Evolutionary conservation across 2,329 filamentous ascomycete species (phyloP).

Genomic region (Penicillium aurantiogriseum): DNA sequence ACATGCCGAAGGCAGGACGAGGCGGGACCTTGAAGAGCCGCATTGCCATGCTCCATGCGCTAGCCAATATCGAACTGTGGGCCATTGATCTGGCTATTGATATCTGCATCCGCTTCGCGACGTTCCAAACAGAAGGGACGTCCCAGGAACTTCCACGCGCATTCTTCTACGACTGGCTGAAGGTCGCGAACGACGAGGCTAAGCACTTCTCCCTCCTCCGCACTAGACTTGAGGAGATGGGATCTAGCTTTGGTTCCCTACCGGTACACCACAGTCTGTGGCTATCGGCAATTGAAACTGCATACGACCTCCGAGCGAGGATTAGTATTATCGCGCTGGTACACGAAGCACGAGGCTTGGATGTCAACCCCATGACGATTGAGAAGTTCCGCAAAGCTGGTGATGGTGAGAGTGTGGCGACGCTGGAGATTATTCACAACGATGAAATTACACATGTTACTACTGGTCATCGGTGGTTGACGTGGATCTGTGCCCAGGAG

Average conservation of each 20-base stretch:
- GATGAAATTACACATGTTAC: constrained; percentile 53
- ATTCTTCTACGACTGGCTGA: constrained; percentile 51
- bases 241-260: constrained; percentile 46
- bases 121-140: constrained; percentile 39
- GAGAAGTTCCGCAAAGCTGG: constrained; percentile 46
- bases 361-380: constrained; percentile 50
- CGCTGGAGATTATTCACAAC: constrained; percentile 47
- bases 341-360: constrained; percentile 49
- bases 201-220: constrained; percentile 51
- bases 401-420: constrained; percentile 45
- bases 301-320: constrained; percentile 46
- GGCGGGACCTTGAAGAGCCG: constrained; percentile 48
- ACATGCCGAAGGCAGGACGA: constrained; percentile 43
- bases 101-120: constrained; percentile 48
- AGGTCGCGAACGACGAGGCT: constrained; percentile 50
- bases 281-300: constrained; percentile 45
- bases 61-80: constrained; percentile 52
- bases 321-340: constrained; percentile 51
- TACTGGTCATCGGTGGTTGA: constrained; percentile 49
- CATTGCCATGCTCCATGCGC: constrained; percentile 48
- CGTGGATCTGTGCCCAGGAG: constrained; percentile 50
- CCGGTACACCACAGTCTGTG: constrained; percentile 50
- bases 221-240: constrained; percentile 46
- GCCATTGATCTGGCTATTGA: constrained; percentile 51
- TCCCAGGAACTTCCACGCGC: constrained; percentile 40